Percentiles rank a stretch among this genome's conserved stretches.
Evolutionary conservation across 2,329 filamentous ascomycete genomes (phyloP).

Genomic region (Phyllosticta ampelicida): DNA sequence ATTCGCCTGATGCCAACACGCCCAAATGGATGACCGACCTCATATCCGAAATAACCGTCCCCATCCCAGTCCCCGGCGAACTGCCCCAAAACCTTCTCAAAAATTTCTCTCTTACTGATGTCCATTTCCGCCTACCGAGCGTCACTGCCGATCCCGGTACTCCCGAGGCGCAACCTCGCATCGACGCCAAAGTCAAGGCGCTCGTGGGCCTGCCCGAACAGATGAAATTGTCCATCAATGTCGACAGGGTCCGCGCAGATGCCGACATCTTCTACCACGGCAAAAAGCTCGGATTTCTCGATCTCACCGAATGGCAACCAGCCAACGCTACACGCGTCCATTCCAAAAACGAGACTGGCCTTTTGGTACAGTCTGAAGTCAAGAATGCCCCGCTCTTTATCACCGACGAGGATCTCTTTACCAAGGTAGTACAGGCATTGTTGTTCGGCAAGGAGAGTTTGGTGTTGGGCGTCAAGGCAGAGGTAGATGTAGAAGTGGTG

Average conservation of each 20-base stretch:
- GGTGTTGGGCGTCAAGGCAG: constrained; percentile 63
- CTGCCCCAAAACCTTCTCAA: constrained; percentile 74
- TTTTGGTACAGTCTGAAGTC: constrained; percentile 68
- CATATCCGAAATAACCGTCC: constrained; percentile 69
- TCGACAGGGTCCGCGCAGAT: constrained; percentile 63
- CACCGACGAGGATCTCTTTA: constrained; percentile 68
- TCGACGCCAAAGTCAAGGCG: constrained; percentile 75
- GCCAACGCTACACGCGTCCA: constrained; percentile 68
- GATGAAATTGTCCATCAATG: constrained; percentile 74
- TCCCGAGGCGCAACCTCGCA: constrained; percentile 61
- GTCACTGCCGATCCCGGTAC: constrained; percentile 65
- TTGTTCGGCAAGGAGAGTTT: constrained; percentile 63
- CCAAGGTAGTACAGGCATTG: constrained; percentile 67
- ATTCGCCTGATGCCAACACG: constrained; percentile 52
- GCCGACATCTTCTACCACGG: constrained; percentile 72
- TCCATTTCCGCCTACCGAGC: constrained; percentile 76
- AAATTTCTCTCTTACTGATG: constrained; percentile 76
- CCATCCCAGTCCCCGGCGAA: constrained; percentile 72
- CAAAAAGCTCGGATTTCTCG: constrained; percentile 68
- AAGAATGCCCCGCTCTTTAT: constrained; percentile 72
- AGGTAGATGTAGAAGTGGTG: constrained; percentile 70
- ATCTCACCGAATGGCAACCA: constrained; percentile 70
- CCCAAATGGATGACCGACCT: constrained; percentile 77
- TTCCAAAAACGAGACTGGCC: constrained; percentile 46
- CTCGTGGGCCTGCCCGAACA: constrained; percentile 70